Evolutionary conservation across 768 basidiomycete genomes (phyloP), one percentile per base, ranked within the genome.

Genomic region (Serendipita sp.): DNA sequence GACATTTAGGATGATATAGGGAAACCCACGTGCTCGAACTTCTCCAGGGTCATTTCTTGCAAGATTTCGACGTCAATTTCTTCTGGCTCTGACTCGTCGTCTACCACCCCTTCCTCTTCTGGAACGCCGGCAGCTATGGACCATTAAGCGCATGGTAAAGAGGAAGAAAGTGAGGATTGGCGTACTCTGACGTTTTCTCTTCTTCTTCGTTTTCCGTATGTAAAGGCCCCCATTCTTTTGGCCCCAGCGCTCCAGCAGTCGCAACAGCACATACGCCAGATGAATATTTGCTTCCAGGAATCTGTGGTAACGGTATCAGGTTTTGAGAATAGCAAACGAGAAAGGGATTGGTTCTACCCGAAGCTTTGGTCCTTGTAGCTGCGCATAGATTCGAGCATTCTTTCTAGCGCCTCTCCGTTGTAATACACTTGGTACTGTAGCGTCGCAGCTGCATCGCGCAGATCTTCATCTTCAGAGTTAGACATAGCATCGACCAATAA

Each of bases 371-470:
- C 81, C 68, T 86, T 89, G 78, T 92, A 97, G 30, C 78, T 77
- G 56, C 82, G 78, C 58, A 98, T 73, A 64, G 88, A 86, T 30
- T 88, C 86, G 48, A 93, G 76, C 0, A 92, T 82, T 28, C 92
- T 83, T 69, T 98, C 94, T 64, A 98, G 83, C 16, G 94, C 85
- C 68, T 97, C 92, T 38, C 91, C 93, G 69, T 93, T 93, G 76
- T 97, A 98, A 70, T 97, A 87, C 30, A 99, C 78, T 72, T 96
- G 91, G 68, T 92, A 84, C 69, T 92, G 89, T 1, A 98, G 78
- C 18, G 86, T 77, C 64, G 84, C 84, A 58, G 93, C 88, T 30
- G 88, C 86, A 41, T 95, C 92, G 48, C 77, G 76, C 67, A 92
- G 78, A 18, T 74, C 76, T 41, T 78, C 72, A 48, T 84, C 81